Evolutionary conservation across 2,329 filamentous ascomycete genomes (phyloP).

Genomic region (Chaetomiaceae sp.): DNA sequence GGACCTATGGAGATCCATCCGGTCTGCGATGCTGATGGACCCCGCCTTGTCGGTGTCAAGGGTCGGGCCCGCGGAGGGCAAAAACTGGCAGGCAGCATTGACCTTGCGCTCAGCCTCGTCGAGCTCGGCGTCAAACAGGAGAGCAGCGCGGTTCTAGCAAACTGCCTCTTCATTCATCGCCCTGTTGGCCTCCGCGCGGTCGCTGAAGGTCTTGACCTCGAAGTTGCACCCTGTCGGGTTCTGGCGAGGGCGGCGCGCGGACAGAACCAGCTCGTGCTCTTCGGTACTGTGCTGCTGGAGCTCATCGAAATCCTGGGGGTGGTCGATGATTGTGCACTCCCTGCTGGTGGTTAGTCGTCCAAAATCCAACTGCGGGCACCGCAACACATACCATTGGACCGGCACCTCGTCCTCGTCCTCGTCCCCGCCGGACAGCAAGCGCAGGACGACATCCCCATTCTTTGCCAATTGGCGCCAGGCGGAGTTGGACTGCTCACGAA

Average conservation of each 20-base stretch:
- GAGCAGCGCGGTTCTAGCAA: neutral
- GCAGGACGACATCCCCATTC: neutral
- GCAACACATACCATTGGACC: neutral
- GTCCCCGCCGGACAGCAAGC: neutral
- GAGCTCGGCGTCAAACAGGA: neutral
- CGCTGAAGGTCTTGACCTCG: neutral
- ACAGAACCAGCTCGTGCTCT: neutral
- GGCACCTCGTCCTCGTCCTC: neutral
- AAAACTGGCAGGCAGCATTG: neutral
- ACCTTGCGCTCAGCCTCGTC: neutral
- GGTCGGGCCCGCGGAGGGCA: neutral
- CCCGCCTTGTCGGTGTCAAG: neutral
- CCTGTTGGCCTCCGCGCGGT: neutral
- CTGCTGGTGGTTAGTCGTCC: neutral
- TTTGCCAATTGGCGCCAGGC: neutral
- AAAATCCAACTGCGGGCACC: neutral
- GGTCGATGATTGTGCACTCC: neutral
- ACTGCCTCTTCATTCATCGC: neutral
- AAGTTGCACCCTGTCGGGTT: neutral
- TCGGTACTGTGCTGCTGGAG: neutral
- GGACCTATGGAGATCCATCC: neutral
- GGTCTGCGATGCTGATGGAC: neutral
- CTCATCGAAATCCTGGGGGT: neutral
- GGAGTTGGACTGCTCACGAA: neutral
- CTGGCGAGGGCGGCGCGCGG: too few species aligned